phyloP scores from a whole-genome alignment of 73 alveolate species.

The Blepharisma japonicum region DNA sequence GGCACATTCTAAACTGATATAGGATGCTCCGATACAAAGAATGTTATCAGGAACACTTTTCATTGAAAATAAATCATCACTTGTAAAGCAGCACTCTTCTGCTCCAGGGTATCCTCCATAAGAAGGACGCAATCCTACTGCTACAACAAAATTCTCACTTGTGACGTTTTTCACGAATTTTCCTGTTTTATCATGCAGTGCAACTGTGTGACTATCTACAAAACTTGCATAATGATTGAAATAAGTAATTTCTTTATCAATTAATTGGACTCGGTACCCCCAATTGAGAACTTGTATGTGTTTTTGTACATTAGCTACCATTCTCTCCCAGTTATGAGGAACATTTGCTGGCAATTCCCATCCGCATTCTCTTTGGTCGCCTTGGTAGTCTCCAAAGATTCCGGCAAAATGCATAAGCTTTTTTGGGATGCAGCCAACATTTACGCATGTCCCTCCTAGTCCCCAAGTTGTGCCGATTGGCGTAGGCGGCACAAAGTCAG shows the following conservation, averaged over 20 bases:
- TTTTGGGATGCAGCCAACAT: constrained; percentile 99
- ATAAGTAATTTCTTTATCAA: constrained; percentile 74
- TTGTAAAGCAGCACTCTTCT: constrained; percentile 40
- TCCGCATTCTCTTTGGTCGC: constrained; percentile 75
- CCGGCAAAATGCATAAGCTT: constrained; percentile 99
- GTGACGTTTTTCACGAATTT: constrained; percentile 63
- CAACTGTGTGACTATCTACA: constrained; percentile 87
- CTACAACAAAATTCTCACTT: constrained; percentile 73
- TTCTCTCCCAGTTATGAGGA: constrained; percentile 65
- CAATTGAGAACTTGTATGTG: constrained; percentile 84
- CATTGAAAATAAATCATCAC: constrained; percentile 95
- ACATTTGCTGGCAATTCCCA: constrained; percentile 34
- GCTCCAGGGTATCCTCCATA: constrained; percentile 34
- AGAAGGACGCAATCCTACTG: constrained; percentile 93
- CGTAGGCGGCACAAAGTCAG: constrained; percentile 96
- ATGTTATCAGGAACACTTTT: constrained; percentile 96
- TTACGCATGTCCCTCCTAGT: constrained; percentile 99
- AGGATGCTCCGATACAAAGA: constrained; percentile 98
- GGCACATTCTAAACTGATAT: constrained; percentile 94
- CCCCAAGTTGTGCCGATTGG: constrained; percentile 99
- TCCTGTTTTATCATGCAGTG: constrained; percentile 82
- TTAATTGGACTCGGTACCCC: constrained; percentile 86
- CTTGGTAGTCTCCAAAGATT: constrained; percentile 72
- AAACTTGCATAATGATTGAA: constrained; percentile 92
- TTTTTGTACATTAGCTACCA: constrained; percentile 81